Base-by-base conservation (phyloP, 371 early-diverging fungal species). In the Syncephalastrum monosporum region DNA sequence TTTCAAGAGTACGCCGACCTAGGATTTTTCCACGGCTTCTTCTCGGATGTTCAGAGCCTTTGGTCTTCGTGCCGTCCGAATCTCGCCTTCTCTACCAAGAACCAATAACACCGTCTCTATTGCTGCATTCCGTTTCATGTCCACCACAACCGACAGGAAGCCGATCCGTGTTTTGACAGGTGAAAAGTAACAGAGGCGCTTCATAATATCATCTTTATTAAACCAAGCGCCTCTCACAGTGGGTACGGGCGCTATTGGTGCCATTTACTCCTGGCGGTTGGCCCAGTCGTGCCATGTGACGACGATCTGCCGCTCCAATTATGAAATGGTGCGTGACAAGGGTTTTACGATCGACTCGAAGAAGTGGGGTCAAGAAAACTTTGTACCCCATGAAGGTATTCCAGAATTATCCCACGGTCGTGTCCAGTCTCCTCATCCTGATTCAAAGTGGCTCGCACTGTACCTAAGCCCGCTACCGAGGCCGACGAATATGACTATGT, bases 231-330 rank as follows among this genome's bases (percentile, higher is more conserved):
- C 25, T 25, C 23, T 55, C 50, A 23, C 66, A 87, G 88, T 92
- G 44, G 93, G 93, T 33, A 82, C 86, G 15, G 93, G 93, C 8
- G 93, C 91, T 33, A 74, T 92, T 23, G 93, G 91, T 33, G 81
- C 87, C 27, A 76, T 88, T 56, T 89, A 85, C 64, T 85, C 82
- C 13, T 87, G 85, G 80, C 81, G 89, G 46, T 72, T 93, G 50
- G 79, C 88, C 17, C 69, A 77, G 38, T 66, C 80, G 14, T 82
- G 79, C 23, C 58, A 77, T 14, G 84, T 91, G 24, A 87, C 89
- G 0, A 70, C 86, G 13, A 91, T 94, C 2, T 92, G 92, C 69
- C 84, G 94, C 21, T 91, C 90, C 44, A 92, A 91, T 70, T 92
- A 83, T 65, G 74, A 82, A n/a, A 61, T 62, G 12, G 91, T 91